These are phyloP conservation scores for Waitea zeae DNA, from an alignment of 1,284 basidiomycete species.

Conservation along the genomic window DNA sequence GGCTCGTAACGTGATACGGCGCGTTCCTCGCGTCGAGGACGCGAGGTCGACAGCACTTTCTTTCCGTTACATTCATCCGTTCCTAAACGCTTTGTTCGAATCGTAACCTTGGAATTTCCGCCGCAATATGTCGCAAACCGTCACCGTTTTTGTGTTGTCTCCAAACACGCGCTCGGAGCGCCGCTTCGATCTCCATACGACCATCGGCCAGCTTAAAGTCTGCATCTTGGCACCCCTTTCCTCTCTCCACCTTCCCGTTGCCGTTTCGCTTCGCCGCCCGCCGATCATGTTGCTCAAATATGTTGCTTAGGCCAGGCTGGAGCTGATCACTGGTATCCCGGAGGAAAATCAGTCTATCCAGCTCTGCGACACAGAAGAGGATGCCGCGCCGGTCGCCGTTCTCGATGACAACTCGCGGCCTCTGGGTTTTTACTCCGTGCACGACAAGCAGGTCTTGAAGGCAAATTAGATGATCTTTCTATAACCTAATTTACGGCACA, in stretches of 20 bases:
- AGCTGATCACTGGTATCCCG: constrained; percentile 83
- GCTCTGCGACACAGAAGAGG: constrained; percentile 43
- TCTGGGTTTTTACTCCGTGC: constrained; percentile 58
- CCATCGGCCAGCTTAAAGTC: constrained; percentile 71
- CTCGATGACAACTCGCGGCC: constrained; percentile 51
- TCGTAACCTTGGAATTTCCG: too few relatives aligned
- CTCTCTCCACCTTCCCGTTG: not conserved
- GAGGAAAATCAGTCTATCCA: constrained; percentile 51
- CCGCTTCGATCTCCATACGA: constrained; percentile 55
- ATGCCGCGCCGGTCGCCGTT: constrained; percentile 28
- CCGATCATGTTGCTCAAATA: not conserved
- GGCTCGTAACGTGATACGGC: too few relatives aligned
- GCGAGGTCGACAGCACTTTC: too few relatives aligned
- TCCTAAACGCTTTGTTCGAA: too few relatives aligned
- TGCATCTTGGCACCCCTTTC: constrained; percentile 3
- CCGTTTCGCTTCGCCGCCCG: not conserved
- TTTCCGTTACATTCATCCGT: too few relatives aligned
- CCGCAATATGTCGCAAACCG: too few relatives aligned
- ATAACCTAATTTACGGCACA: too few relatives aligned
- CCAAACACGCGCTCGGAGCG: constrained; percentile 80
- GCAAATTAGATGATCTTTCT: too few relatives aligned
- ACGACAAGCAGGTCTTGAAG: constrained; percentile 58
- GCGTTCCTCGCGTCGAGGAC: too few relatives aligned
- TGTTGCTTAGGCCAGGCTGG: constrained; percentile 54
- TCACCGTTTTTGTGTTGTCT: constrained; percentile 68